phyloP scores from a whole-genome alignment of 2,329 filamentous ascomycete genomes.

The Nakataea oryzae region DNA sequence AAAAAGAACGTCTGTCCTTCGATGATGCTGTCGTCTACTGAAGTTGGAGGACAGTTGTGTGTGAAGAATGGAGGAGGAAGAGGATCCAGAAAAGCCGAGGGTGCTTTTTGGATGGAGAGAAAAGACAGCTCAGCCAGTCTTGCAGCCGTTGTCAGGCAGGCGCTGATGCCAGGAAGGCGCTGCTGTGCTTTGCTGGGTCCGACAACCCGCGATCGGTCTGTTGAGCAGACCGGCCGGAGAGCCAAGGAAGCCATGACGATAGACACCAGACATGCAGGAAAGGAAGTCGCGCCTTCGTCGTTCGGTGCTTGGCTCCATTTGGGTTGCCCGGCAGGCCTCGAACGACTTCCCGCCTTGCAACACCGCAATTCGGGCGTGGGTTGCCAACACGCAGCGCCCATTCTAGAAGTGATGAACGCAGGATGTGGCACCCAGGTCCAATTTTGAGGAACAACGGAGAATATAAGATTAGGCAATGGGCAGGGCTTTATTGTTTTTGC shows the following conservation, averaged over 20 bases:
- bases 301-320: not conserved
- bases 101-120: not conserved
- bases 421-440: not conserved
- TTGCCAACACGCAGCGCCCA: not conserved
- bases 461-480: not conserved
- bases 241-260: not conserved
- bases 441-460: not conserved
- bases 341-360: not conserved
- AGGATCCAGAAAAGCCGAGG: not conserved
- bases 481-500: not conserved
- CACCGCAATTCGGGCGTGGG: not conserved
- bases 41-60: slow-evolving; percentile 1
- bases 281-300: not conserved
- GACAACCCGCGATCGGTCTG: too few species aligned
- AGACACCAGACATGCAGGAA: not conserved
- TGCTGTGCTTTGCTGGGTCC: not conserved
- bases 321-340: not conserved
- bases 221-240: not conserved
- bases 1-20: slow-evolving; percentile 8
- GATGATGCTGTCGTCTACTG: slow-evolving; percentile 5
- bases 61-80: not conserved
- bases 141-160: not conserved
- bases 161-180: not conserved
- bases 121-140: not conserved
- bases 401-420: not conserved